These are phyloP conservation scores for Rhizopogon roseolus DNA, from an alignment of 768 basidiomycete genomes.

Conservation along the genomic window DNA sequence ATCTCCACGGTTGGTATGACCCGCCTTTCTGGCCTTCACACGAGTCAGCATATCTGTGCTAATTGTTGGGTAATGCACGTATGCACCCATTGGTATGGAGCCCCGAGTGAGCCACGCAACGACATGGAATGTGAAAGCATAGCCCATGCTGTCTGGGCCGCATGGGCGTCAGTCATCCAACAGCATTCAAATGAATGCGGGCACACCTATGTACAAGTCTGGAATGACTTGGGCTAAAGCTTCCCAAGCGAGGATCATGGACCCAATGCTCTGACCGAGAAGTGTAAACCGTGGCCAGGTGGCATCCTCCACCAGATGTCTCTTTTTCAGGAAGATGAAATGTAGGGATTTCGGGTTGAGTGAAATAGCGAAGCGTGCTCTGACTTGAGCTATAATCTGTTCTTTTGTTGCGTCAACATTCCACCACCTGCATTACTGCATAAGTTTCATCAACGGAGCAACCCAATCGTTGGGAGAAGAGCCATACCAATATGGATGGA, in stretches of 20 bases:
- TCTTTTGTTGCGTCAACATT: conserved; percentile 73
- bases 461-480: not conserved
- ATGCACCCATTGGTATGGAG: conserved; percentile 75
- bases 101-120: conserved; percentile 52
- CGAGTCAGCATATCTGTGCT: conserved; percentile 90
- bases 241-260: conserved; percentile 79
- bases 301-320: conserved; percentile 71
- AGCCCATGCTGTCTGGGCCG: conserved; percentile 90
- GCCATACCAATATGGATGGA: conserved; percentile 93
- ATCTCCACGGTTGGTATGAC: conserved; percentile 60
- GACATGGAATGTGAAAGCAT: conserved; percentile 87
- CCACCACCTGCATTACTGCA: conserved; percentile 92
- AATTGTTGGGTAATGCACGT: conserved; percentile 96
- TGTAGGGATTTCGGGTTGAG: conserved; percentile 62
- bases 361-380: conserved; percentile 80
- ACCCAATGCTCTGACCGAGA: conserved; percentile 86
- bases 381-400: conserved; percentile 74
- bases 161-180: conserved; percentile 6
- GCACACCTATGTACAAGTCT: conserved; percentile 84
- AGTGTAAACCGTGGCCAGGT: conserved; percentile 91
- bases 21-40: conserved; percentile 54
- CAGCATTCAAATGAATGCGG: not conserved
- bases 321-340: conserved; percentile 75
- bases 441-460: conserved; percentile 29
- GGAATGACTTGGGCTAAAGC: conserved; percentile 77